Evolutionary conservation across 768 basidiomycete genomes (phyloP).

Genomic region (Cubamyces sp.): DNA sequence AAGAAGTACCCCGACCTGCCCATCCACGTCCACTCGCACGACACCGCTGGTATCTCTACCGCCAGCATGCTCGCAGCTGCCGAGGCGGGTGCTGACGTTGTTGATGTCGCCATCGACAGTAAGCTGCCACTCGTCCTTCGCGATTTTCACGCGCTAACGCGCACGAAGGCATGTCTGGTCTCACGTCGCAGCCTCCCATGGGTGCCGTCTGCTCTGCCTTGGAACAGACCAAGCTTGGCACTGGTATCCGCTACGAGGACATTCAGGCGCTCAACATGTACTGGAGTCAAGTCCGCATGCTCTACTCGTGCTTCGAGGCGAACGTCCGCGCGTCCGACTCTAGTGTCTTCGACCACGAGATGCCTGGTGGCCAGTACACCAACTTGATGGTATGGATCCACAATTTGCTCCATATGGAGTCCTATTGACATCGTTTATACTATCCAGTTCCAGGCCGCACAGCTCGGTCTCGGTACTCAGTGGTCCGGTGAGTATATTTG

Average conservation of each 20-base stretch:
- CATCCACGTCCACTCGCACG: slow-evolving; percentile 99
- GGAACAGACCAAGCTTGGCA: slow-evolving; percentile 92
- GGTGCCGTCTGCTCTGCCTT: slow-evolving; percentile 94
- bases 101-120: slow-evolving; percentile 99
- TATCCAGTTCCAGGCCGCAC: slow-evolving; percentile 93
- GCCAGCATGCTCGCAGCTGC: slow-evolving; percentile 98
- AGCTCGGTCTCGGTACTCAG: slow-evolving; percentile 95
- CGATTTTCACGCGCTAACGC: slow-evolving; percentile 1
- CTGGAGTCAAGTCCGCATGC: slow-evolving; percentile 95
- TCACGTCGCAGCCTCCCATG: slow-evolving; percentile 99
- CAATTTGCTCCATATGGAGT: slow-evolving; percentile 15
- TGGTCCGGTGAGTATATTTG: slow-evolving; percentile 69
- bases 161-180: slow-evolving; percentile 88
- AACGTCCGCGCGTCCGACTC: slow-evolving; percentile 97
- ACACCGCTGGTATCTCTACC: slow-evolving; percentile 96
- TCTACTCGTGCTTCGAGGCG: slow-evolving; percentile 97
- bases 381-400: slow-evolving; percentile 79
- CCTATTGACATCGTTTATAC: background rate
- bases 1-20: slow-evolving; percentile 96
- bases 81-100: slow-evolving; percentile 95
- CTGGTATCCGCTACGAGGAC: slow-evolving; percentile 95
- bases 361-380: slow-evolving; percentile 98
- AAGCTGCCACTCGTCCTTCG: slow-evolving; percentile 35
- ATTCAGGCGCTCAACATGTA: slow-evolving; percentile 97
- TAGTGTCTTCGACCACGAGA: slow-evolving; percentile 98